Evolutionary conservation across 768 basidiomycete species (phyloP), one percentile per base, ranked within the genome.

Genomic region (Naganishia randhawae): DNA sequence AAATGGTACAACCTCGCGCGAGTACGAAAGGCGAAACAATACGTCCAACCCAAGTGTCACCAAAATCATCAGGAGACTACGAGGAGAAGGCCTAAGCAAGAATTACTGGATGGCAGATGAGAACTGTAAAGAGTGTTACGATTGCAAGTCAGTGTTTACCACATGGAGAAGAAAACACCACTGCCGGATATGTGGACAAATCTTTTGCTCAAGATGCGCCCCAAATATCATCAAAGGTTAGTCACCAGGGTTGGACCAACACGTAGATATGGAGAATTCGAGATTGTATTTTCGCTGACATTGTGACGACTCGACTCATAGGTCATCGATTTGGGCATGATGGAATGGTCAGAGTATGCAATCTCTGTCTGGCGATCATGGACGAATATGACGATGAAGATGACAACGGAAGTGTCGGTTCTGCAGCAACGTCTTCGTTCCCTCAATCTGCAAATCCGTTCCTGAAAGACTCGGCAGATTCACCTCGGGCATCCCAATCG

Each of bases 21-120:
- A 61, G 16, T 61, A 61, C 83, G 72, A 72, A 50, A 88, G 90
- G 72, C 83, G 88, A 71, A 88, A 88, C 83, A 72, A 70, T 50
- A 88, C 89, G 71, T 83, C 87, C 71, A 88, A 88, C 7, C 88
- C 85, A 25, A 92, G 91, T 11, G 93, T 93, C 0, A 92, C 91
- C 19, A 92, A 92, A 80, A 90, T 92, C 35, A 94, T 96, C 70
- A 83, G 93, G 73, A 83, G 91, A 69, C 87, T 96, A 74, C 84
- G 93, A 66, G 94, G 94, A 50, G 92, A 95, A 85, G 92, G 93
- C 84, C 73, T 95, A 22, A 91, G 91, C 27, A 86, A 88, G 71
- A 91, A 96, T 75, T 97, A 97, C 76, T 99, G 96, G 96, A 97
- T 98, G 93, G 91, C 92, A 69, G 94, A 97, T 75, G 92, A 92